These are phyloP conservation scores for Fusarium sp. DNA, from an alignment of 2,329 filamentous ascomycete species.

Conservation along the genomic window DNA sequence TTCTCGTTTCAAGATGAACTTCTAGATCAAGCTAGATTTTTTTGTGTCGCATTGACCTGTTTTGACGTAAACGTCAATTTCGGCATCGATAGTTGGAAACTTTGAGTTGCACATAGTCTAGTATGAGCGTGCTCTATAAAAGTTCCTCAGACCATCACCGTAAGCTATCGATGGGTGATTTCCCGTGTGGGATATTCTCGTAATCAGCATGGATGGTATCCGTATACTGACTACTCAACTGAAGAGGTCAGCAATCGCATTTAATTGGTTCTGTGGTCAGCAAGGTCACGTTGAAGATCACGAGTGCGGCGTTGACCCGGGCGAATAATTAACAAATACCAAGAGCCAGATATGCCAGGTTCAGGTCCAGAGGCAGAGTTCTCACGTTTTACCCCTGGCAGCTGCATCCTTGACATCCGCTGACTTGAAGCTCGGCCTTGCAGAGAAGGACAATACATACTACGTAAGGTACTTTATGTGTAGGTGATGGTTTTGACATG, in stretches of 20 bases:
- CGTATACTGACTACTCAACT: neutral
- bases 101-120: neutral
- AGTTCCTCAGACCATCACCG: neutral
- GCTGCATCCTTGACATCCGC: slow-evolving; percentile 1
- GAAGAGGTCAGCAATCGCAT: neutral
- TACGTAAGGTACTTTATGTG: neutral
- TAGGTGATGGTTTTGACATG: slow-evolving; percentile 9
- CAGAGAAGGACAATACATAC: neutral
- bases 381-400: slow-evolving; percentile 12
- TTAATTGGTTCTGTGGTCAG: neutral
- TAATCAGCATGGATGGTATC: too few species aligned
- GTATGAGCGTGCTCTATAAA: neutral
- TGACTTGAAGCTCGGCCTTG: neutral
- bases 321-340: slow-evolving; percentile 6
- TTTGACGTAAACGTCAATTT: neutral
- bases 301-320: neutral
- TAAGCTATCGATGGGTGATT: neutral
- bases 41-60: neutral
- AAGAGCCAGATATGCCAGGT: neutral
- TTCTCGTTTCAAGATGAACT: neutral
- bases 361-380: neutral
- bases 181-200: neutral
- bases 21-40: slow-evolving; percentile 7
- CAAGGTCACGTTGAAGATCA: neutral
- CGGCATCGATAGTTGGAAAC: neutral